phyloP scores from a whole-genome alignment of 352 stramenopile species.

The Thalassiosira livingstoniorum region DNA sequence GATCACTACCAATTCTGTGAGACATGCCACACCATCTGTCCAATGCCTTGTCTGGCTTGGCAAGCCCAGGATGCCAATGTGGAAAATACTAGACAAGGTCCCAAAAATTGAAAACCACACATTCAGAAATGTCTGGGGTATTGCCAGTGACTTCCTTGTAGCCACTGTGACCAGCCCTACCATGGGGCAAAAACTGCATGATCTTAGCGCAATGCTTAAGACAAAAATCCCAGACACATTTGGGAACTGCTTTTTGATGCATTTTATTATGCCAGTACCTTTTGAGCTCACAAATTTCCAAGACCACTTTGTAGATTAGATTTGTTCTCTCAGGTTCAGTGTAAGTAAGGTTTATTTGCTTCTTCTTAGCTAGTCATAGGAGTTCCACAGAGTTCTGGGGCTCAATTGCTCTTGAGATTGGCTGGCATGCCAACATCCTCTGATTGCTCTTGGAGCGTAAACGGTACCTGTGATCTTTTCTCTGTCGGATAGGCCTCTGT shows the following conservation, averaged over 20 bases:
- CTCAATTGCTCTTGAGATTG: constrained; percentile 7
- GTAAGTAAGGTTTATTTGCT: constrained; percentile 19
- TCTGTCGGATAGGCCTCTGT: too few relatives aligned
- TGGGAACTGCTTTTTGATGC: constrained; percentile 11
- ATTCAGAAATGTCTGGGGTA: constrained; percentile 64
- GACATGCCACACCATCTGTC: constrained; percentile 15
- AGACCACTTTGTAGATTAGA: constrained; percentile 14
- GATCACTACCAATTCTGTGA: constrained; percentile 30
- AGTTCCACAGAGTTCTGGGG: constrained; percentile 9
- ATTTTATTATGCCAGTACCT: constrained; percentile 19
- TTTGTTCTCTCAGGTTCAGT: constrained; percentile 5
- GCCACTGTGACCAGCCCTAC: constrained; percentile 4
- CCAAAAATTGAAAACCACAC: constrained; percentile 62
- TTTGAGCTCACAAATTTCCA: constrained; percentile 38
- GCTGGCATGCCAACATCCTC: constrained; percentile 6
- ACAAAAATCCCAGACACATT: constrained; percentile 41
- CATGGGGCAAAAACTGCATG: constrained; percentile 12
- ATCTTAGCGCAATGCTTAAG: constrained; percentile 26
- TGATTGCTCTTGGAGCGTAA: neutral
- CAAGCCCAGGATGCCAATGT: neutral
- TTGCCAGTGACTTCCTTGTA: constrained; percentile 49
- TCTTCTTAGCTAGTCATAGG: too few relatives aligned
- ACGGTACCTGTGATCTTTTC: neutral
- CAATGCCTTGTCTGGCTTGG: constrained; percentile 4
- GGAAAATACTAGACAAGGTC: constrained; percentile 55